These are phyloP conservation scores for Amaranthus tricolor DNA, from an alignment of 179 eudicot species.

Conservation along the genomic window DNA sequence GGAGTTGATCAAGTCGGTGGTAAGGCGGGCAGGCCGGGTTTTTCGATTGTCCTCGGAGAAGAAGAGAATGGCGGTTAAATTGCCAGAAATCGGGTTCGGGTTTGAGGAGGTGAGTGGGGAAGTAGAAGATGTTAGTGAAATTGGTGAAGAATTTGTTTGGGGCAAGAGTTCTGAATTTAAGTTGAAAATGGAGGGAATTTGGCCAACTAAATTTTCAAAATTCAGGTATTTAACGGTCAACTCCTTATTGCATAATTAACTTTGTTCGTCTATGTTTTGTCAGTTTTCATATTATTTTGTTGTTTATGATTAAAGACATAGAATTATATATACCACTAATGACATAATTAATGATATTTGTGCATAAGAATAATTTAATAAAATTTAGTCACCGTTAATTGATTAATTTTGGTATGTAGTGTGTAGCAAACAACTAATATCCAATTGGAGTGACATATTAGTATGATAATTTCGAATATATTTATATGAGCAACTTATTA, in stretches of 20 bases:
- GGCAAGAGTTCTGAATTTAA: conserved; percentile 39
- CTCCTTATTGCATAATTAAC: background rate
- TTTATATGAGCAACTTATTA: no score
- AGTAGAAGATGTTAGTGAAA: conserved; percentile 34
- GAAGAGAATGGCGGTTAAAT: conserved; percentile 45
- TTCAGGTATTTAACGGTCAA: conserved; percentile 59
- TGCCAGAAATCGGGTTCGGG: conserved; percentile 47
- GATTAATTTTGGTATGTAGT: background rate
- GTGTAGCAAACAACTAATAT: background rate
- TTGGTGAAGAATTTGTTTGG: conserved; percentile 80
- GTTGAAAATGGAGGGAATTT: conserved; percentile 67
- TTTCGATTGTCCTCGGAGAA: conserved; percentile 46
- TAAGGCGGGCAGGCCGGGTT: conserved; percentile 34
- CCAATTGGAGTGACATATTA: no score
- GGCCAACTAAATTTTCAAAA: conserved; percentile 58
- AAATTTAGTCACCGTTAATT: background rate
- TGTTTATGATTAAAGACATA: background rate
- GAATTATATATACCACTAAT: background rate
- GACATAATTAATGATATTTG: background rate
- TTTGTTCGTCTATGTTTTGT: background rate
- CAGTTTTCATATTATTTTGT: no score
- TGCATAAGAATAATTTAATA: no score
- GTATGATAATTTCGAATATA: no score
- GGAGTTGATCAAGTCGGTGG: conserved; percentile 32
- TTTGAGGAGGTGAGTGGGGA: conserved; percentile 60